Base-by-base conservation (phyloP, 2,329 filamentous ascomycete genomes). In the Didymellaceae sp. region DNA sequence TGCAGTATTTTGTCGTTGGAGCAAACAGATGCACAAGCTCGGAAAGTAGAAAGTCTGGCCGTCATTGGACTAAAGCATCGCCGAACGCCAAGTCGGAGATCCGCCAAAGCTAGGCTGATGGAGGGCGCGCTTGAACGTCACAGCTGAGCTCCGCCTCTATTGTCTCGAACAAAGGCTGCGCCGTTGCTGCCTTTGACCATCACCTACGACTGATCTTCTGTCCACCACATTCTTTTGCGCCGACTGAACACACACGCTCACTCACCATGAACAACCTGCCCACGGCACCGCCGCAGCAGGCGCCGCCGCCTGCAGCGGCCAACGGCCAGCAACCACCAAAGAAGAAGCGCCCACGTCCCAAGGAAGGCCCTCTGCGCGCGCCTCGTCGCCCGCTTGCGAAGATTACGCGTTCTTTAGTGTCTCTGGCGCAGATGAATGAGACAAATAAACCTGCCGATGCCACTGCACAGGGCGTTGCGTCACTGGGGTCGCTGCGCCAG, bases 361-460 rank as follows among this genome's bases (percentile, higher is more conserved):
- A 66, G 52, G 68, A 71, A 47, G 74, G 72, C 46, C 71, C 75
- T 21, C 61, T 75, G 56, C 69, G 69, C 49, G 61, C 64, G 18
- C 63, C 67, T 7, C 61, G 65, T 17, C 54, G 67, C 42, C 71
- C 68, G 26, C 63, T 74, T 37, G 69, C 70, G 56, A 65, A 63
- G 44, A 70, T 72, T 28, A 60, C 68, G 2, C 59, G 61, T 22
- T 64, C 67, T 14, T 52, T 72, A 49, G 63, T 68, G 42, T 66
- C 69, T 24, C 55, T 70, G 51, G 65, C 69, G 14, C 55, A 67
- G 56, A 66, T 72, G 63, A 71, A 70, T 41, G 58, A 67, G 56
- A 43, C 48, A 13, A 62, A 43, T 30, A 60, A 57, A 41, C 46
- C 60, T 25, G 47, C 42, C 16, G 49, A 24, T 6, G 24, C 55